These are phyloP conservation scores for Arabidopsis hybrid DNA, from an alignment of 441 rosid species.

Conservation along the genomic window DNA sequence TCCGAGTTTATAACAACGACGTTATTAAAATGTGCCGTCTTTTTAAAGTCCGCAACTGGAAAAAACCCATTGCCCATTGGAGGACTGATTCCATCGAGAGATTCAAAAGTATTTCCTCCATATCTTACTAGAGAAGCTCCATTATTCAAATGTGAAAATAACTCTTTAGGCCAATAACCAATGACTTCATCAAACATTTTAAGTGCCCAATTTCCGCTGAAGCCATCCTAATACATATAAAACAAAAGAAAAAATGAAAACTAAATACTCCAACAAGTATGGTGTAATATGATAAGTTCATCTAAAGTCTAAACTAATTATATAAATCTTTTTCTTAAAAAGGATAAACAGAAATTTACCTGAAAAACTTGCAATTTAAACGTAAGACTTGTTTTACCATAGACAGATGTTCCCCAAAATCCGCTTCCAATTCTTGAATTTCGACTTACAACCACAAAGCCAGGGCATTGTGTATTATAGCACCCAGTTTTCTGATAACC, in stretches of 20 bases:
- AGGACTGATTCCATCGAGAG: slow-evolving; percentile 20
- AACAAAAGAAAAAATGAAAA: background rate
- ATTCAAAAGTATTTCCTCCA: slow-evolving; percentile 25
- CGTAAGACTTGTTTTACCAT: background rate
- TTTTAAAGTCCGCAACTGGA: background rate
- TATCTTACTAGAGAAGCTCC: slow-evolving; percentile 29
- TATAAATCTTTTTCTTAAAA: background rate
- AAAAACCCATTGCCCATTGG: slow-evolving; percentile 36
- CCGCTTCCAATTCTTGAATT: slow-evolving; percentile 9
- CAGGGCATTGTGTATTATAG: slow-evolving; percentile 36
- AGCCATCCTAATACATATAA: slow-evolving; percentile 27
- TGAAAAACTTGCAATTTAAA: slow-evolving; percentile 1
- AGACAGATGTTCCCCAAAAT: slow-evolving; percentile 23
- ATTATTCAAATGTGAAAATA: slow-evolving; percentile 20
- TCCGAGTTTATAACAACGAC: background rate
- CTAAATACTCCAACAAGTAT: background rate
- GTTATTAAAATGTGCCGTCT: slow-evolving; percentile 20
- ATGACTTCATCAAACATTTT: slow-evolving; percentile 4
- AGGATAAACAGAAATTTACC: background rate
- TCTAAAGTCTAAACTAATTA: background rate
- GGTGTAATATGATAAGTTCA: background rate
- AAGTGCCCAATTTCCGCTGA: slow-evolving; percentile 29
- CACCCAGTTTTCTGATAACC: slow-evolving; percentile 25
- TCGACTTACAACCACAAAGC: slow-evolving; percentile 36
- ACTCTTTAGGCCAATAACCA: slow-evolving; percentile 34